Conservation (phyloP, 2,329 filamentous ascomycete species). For the Orbilia brochopaga region DNA sequence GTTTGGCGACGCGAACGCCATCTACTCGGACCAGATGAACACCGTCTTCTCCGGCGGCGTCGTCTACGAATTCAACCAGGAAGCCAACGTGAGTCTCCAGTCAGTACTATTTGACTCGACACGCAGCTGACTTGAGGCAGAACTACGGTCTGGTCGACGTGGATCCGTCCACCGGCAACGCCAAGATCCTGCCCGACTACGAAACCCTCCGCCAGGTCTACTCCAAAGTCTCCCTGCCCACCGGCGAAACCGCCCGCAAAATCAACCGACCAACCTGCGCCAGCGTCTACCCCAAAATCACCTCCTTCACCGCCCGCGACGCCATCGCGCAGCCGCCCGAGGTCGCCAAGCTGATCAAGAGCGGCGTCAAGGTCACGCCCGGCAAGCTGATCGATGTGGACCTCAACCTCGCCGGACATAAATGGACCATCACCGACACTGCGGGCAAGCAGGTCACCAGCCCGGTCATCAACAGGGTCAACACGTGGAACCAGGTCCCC, state of each 20-base stretch:
- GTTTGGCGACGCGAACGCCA: conserved; percentile 75
- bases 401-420: conserved; percentile 33
- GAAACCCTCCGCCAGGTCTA: conserved; percentile 53
- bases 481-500: conserved; percentile 47
- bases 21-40: conserved; percentile 75
- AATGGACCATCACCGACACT: conserved; percentile 47
- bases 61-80: conserved; percentile 80
- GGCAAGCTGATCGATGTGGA: conserved; percentile 44
- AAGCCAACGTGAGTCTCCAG: conserved; percentile 62
- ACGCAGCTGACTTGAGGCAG: conserved; percentile 35
- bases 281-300: conserved; percentile 41
- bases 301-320: conserved; percentile 17
- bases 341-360: conserved; percentile 37
- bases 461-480: conserved; percentile 37
- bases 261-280: conserved; percentile 50
- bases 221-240: conserved; percentile 49
- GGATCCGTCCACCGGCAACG: conserved; percentile 57
- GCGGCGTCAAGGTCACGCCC: conserved; percentile 36
- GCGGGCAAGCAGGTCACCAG: conserved; percentile 27
- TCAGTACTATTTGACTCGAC: background rate
- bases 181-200: conserved; percentile 61
- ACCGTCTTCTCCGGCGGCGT: conserved; percentile 74
- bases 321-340: conserved; percentile 27
- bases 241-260: conserved; percentile 42
- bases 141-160: conserved; percentile 62